Conservation (phyloP, 768 basidiomycete species). For the Chalciporus pseudorubinellus region DNA sequence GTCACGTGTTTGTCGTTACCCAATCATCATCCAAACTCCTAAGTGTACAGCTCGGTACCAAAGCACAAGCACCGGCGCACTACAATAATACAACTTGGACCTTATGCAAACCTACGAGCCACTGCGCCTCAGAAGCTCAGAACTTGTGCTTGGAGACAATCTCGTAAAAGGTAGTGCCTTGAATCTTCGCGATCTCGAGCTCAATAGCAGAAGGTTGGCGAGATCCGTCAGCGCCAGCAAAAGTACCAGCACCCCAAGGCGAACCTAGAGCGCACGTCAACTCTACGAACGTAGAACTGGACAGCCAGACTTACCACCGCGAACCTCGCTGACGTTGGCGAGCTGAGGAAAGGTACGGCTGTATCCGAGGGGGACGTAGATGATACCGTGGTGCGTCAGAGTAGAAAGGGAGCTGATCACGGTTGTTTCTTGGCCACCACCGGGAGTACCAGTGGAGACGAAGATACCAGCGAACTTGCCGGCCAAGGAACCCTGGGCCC, state of each 20-base stretch:
- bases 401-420: constrained; percentile 51
- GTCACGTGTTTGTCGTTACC: no score
- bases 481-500: constrained; percentile 54
- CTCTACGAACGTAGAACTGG: not conserved
- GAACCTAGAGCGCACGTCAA: constrained; percentile 44
- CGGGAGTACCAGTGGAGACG: constrained; percentile 64
- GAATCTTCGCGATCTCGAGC: constrained; percentile 47
- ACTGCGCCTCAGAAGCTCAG: not conserved
- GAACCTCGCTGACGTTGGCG: constrained; percentile 46
- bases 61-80: no score
- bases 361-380: constrained; percentile 72
- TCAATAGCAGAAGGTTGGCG: constrained; percentile 52
- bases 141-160: constrained; percentile 41
- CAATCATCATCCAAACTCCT: no score
- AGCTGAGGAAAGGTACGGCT: constrained; percentile 42
- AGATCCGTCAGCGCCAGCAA: constrained; percentile 44
- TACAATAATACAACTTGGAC: no score
- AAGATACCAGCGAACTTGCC: constrained; percentile 81
- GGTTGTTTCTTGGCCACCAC: constrained; percentile 76
- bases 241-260: constrained; percentile 76
- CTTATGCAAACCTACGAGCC: no score
- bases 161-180: constrained; percentile 55
- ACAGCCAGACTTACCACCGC: constrained; percentile 44
- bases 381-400: constrained; percentile 69
- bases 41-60: not conserved